Percentiles rank a stretch among this genome's conserved stretches.
Conservation (phyloP, 176 grass and related monocot species). For the Oryza australiensis region DNA sequence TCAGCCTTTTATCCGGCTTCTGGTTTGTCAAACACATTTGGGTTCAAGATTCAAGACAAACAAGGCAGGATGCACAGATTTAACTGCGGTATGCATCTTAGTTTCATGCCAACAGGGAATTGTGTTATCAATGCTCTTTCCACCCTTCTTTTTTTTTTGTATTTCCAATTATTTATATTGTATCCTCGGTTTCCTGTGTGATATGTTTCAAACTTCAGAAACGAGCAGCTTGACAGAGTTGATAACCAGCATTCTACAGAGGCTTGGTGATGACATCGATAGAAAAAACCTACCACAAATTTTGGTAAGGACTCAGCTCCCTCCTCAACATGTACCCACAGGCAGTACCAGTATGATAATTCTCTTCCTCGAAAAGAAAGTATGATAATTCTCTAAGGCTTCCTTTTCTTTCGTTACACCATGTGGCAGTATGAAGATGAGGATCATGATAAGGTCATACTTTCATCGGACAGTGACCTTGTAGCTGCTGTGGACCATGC, state of each 20-base stretch:
- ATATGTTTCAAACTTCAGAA: conserved; percentile 51
- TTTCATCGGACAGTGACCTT: conserved; percentile 83
- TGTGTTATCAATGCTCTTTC: not conserved
- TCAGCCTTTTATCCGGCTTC: conserved; percentile 68
- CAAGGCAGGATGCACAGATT: conserved; percentile 95
- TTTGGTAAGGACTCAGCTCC: conserved; percentile 52
- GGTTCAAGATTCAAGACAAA: conserved; percentile 97
- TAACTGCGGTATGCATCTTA: conserved; percentile 74
- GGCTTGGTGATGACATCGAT: conserved; percentile 83
- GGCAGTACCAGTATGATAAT: not conserved
- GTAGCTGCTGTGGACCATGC: conserved; percentile 85
- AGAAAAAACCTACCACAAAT: conserved; percentile 86
- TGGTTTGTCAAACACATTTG: conserved; percentile 74
- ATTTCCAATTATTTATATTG: not conserved
- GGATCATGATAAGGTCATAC: conserved; percentile 91
- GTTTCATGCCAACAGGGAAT: not conserved
- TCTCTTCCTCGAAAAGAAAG: not conserved
- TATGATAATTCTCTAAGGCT: conserved; percentile 10
- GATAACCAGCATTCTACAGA: conserved; percentile 85
- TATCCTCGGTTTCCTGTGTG: conserved; percentile 21
- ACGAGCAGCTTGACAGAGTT: conserved; percentile 74
- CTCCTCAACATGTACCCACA: not conserved
- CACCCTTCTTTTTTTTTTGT: not conserved
- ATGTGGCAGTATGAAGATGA: conserved; percentile 79
- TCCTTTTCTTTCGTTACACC: conserved; percentile 8